Conservation (phyloP, 2,329 filamentous ascomycete species). For the Claviceps pusilla region DNA sequence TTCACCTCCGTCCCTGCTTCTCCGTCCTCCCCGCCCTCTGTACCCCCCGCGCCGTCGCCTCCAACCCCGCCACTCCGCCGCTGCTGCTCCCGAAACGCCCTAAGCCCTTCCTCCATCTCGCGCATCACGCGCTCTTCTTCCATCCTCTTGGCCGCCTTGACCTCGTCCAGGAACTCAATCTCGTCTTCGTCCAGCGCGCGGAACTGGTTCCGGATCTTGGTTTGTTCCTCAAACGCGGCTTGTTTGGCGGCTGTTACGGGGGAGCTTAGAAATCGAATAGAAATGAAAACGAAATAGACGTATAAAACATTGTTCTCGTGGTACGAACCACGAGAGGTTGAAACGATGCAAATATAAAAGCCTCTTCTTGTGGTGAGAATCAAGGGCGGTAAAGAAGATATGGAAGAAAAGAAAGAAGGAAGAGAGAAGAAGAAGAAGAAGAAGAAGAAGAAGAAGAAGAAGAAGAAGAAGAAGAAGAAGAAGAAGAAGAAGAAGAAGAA, state of each 20-base stretch:
- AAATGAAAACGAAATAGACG: too few species aligned
- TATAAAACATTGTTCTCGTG: too few species aligned
- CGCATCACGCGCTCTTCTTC: conserved; percentile 39
- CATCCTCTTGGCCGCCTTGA: conserved; percentile 31
- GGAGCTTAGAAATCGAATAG: neutral
- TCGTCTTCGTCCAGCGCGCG: conserved; percentile 65
- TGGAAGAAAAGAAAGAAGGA: too few species aligned
- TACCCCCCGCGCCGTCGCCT: conserved; percentile 12
- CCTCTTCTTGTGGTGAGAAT: too few species aligned
- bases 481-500: too few species aligned
- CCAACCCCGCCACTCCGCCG: conserved; percentile 15
- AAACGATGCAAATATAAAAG: too few species aligned
- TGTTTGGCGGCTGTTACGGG: conserved; percentile 52
- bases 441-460: too few species aligned
- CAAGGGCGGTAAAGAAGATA: too few species aligned
- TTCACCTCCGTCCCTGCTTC: conserved; percentile 12
- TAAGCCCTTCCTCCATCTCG: conserved; percentile 43
- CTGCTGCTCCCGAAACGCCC: conserved; percentile 39
- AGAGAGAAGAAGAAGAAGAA: too few species aligned
- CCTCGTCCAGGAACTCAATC: conserved; percentile 55
- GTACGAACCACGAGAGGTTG: too few species aligned
- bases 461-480: too few species aligned
- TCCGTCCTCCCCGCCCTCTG: conserved; percentile 15
- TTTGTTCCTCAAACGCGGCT: conserved; percentile 64
- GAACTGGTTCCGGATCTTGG: conserved; percentile 61